phyloP scores from a whole-genome alignment of 2,329 filamentous ascomycete genomes.

The Colletotrichum brevisporum region DNA sequence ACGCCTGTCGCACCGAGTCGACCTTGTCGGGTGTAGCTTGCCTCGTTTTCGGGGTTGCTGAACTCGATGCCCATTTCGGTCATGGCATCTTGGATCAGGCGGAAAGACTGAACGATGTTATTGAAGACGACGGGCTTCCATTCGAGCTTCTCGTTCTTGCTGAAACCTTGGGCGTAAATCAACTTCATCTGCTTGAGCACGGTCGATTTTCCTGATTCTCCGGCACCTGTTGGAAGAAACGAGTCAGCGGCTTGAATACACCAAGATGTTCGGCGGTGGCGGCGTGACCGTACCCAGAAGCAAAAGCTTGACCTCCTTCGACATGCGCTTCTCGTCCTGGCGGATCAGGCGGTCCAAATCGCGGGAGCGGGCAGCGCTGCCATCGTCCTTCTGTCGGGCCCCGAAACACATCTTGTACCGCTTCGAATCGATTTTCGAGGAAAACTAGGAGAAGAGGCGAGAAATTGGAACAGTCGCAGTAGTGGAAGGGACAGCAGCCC shows the following conservation, averaged over 20 bases:
- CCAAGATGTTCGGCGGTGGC: background rate
- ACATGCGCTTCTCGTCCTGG: slow-evolving; percentile 87
- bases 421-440: slow-evolving; percentile 10
- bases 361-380: slow-evolving; percentile 69
- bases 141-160: slow-evolving; percentile 89
- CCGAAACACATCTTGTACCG: slow-evolving; percentile 74
- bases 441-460: background rate
- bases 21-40: slow-evolving; percentile 57
- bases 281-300: slow-evolving; percentile 79
- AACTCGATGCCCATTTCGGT: slow-evolving; percentile 85
- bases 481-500: slow-evolving; percentile 13
- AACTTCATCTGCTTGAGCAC: slow-evolving; percentile 99
- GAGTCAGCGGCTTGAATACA: slow-evolving; percentile 19
- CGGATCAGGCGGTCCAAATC: slow-evolving; percentile 91
- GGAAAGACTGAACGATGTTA: slow-evolving; percentile 93
- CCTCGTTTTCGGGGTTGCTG: slow-evolving; percentile 83
- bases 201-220: slow-evolving; percentile 93
- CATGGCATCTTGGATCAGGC: slow-evolving; percentile 93
- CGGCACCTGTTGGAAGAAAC: slow-evolving; percentile 76
- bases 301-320: slow-evolving; percentile 92
- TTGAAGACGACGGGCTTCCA: slow-evolving; percentile 96
- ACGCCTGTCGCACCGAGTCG: slow-evolving; percentile 7
- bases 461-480: background rate
- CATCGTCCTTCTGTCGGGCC: slow-evolving; percentile 64
- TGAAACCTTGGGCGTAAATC: slow-evolving; percentile 95